These are phyloP conservation scores for Globisporangium perplexum DNA, from an alignment of 352 stramenopile species.

Conservation along the genomic window DNA sequence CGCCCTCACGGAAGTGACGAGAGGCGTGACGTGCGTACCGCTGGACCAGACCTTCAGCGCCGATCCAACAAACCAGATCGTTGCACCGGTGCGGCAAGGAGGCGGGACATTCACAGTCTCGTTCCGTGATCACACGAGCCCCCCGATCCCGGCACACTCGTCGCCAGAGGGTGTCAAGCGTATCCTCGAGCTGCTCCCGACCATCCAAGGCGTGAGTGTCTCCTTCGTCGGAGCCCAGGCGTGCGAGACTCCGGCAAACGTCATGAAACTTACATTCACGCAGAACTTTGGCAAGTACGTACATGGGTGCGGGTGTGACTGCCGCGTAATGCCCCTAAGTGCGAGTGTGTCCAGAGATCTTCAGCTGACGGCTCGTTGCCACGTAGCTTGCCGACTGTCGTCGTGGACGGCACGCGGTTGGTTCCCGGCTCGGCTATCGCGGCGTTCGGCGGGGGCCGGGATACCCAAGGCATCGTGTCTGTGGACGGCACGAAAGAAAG, in stretches of 20 bases:
- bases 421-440: conserved; percentile 26
- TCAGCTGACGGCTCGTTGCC: neutral
- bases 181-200: conserved; percentile 35
- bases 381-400: conserved; percentile 50
- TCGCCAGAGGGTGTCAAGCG: conserved; percentile 21
- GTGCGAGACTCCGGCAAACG: conserved; percentile 57
- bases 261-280: conserved; percentile 67
- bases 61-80: conserved; percentile 38
- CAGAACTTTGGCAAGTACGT: conserved; percentile 80
- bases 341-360: conserved; percentile 1
- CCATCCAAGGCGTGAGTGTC: conserved; percentile 49
- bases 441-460: conserved; percentile 14
- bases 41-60: conserved; percentile 46
- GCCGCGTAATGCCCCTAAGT: neutral
- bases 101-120: conserved; percentile 48
- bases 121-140: conserved; percentile 59
- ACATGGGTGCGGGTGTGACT: neutral
- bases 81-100: conserved; percentile 27
- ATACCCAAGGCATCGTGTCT: conserved; percentile 25
- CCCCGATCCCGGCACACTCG: conserved; percentile 51
- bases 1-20: conserved; percentile 44
- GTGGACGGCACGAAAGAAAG: conserved; percentile 65
- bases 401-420: conserved; percentile 28
- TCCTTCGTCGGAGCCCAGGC: conserved; percentile 47
- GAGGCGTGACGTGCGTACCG: conserved; percentile 39